phyloP scores from a whole-genome alignment of 768 basidiomycete genomes.

The Mycena epipterygia region DNA sequence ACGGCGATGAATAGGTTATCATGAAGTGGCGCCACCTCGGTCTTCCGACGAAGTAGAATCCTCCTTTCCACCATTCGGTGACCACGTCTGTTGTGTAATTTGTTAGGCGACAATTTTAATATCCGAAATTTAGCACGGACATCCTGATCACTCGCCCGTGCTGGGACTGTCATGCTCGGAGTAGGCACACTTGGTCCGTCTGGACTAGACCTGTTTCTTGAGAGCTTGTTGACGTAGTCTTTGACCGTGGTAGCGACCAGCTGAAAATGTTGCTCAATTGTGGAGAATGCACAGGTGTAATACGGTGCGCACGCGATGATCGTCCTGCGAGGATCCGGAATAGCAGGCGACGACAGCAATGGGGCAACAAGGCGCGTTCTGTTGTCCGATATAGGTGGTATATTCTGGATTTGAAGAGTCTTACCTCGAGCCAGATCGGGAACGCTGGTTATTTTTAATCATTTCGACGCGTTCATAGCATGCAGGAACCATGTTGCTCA shows the following conservation, averaged over 20 bases:
- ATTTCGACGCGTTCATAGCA: not conserved
- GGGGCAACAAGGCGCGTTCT: slow-evolving; percentile 89
- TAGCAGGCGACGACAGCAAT: slow-evolving; percentile 85
- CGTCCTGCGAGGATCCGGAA: slow-evolving; percentile 85
- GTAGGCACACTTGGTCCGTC: slow-evolving; percentile 50
- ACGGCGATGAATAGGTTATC: not conserved
- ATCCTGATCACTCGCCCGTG: slow-evolving; percentile 24
- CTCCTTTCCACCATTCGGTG: not conserved
- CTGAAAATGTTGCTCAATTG: slow-evolving; percentile 48
- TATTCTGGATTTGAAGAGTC: slow-evolving; percentile 24
- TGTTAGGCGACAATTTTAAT: not conserved
- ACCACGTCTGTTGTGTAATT: not conserved
- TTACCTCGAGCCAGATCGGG: slow-evolving; percentile 87
- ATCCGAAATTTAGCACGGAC: not conserved
- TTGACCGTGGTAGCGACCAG: slow-evolving; percentile 74
- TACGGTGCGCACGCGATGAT: slow-evolving; percentile 72
- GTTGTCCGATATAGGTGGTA: slow-evolving; percentile 8
- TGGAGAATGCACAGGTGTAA: not conserved
- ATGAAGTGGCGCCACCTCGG: not conserved
- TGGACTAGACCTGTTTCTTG: slow-evolving; percentile 49
- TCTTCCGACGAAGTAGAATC: not conserved
- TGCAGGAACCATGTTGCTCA: slow-evolving; percentile 51
- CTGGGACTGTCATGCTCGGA: slow-evolving; percentile 29
- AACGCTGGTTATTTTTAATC: slow-evolving; percentile 70
- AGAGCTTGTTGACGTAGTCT: slow-evolving; percentile 78